Base-by-base conservation (phyloP, 495 filamentous ascomycete genomes). In the Evansstolkia leycettana region DNA sequence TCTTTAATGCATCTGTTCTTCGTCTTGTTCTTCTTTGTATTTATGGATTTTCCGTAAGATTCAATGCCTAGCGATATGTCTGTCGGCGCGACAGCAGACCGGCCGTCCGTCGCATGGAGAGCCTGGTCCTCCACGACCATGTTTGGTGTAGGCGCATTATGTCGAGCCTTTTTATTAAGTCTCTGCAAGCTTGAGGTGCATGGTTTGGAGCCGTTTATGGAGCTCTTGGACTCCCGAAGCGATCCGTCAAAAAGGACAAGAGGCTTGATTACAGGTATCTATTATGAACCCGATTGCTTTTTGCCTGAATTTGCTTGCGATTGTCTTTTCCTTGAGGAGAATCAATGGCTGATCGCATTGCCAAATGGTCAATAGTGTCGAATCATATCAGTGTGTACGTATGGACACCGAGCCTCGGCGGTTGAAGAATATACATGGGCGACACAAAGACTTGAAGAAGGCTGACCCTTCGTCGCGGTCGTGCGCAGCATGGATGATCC, bases 301-400 rank as follows among this genome's bases (percentile, higher is more conserved):
- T 4, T 23, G 20, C 5, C 20, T 23, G 9, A n/a, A n/a, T n/a
- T n/a, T n/a, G n/a, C n/a, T n/a, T n/a, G n/a, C n/a, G n/a, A n/a
- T n/a, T n/a, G n/a, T n/a, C n/a, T n/a, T n/a, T n/a, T n/a, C n/a
- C n/a, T n/a, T n/a, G n/a, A n/a, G n/a, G n/a, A n/a, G n/a, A n/a
- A n/a, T n/a, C n/a, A n/a, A n/a, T n/a, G n/a, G n/a, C n/a, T n/a
- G n/a, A n/a, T n/a, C n/a, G n/a, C n/a, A n/a, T n/a, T n/a, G n/a
- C n/a, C 10, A 9, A 31, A 31, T 31, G 29, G 2, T 20, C 28
- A 31, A 48, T 47, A 93, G 90, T 96, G 7, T 94, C 84, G 19
- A 98, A 98, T 56, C 90, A 98, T 58, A 72, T 84, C 42, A 87
- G 84, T 62, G 80, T 98, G 90, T 96, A 83, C 63, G 85, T 90